A percentile compares a stretch with the other conserved stretches of the same genome.
phyloP scores from a whole-genome alignment of 306 rosid genomes.

The Rosa rugosa region DNA sequence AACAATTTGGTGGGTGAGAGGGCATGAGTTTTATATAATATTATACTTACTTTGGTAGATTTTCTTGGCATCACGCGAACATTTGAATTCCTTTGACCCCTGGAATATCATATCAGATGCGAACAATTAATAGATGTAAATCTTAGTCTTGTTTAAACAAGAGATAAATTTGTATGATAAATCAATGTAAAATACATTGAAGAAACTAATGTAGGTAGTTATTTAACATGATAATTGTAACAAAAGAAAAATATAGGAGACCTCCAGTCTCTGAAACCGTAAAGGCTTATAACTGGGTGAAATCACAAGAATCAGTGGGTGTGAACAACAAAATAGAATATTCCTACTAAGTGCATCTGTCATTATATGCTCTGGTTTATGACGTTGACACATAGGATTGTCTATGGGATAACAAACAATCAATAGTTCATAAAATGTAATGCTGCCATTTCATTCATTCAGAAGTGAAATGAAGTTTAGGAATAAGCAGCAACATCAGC shows the following conservation, averaged over 20 bases:
- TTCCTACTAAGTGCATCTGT: background rate
- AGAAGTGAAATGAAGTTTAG: slow-evolving; percentile 4
- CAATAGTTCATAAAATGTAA: background rate
- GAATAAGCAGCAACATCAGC: background rate
- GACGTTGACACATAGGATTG: background rate
- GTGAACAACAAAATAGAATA: background rate
- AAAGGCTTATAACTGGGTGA: background rate
- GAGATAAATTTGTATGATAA: background rate
- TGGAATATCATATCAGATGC: slow-evolving; percentile 36
- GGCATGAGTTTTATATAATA: background rate
- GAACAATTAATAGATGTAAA: slow-evolving; percentile 25
- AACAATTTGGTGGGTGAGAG: background rate
- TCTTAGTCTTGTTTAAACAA: background rate
- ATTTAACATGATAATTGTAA: background rate
- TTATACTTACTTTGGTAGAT: slow-evolving; percentile 53
- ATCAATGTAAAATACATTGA: background rate
- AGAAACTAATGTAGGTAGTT: background rate
- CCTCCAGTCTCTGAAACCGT: background rate
- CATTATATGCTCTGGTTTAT: background rate
- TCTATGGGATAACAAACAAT: background rate
- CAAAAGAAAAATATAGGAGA: background rate
- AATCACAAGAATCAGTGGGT: background rate
- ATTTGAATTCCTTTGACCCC: slow-evolving; percentile 50
- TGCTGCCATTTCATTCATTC: background rate
- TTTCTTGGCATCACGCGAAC: slow-evolving; percentile 43